Evolutionary conservation across 306 rosid species (phyloP).

Genomic region (Fragaria vesca): DNA sequence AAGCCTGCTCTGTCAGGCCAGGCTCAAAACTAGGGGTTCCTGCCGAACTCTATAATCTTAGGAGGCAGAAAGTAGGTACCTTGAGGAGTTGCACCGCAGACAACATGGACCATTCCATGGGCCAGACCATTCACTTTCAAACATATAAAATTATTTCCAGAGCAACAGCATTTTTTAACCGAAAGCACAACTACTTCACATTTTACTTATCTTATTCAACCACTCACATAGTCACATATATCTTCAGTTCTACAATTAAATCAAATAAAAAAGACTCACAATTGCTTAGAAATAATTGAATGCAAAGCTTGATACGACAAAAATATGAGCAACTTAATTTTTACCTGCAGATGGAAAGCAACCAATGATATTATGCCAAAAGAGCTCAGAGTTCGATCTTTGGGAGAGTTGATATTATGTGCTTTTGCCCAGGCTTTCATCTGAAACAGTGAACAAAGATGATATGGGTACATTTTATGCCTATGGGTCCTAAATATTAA

Average conservation of each 20-base stretch:
- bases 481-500: not conserved
- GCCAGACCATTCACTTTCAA: not conserved
- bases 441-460: slow-evolving; percentile 5
- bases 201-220: not conserved
- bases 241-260: not conserved
- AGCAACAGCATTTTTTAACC: not conserved
- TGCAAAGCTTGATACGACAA: not conserved
- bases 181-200: not conserved
- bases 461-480: not conserved
- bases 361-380: slow-evolving; percentile 15
- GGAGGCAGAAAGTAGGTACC: not conserved
- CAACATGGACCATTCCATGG: not conserved
- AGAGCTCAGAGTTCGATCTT: slow-evolving; percentile 18
- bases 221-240: not conserved
- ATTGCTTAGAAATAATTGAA: no score
- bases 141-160: not conserved
- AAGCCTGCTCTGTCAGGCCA: not conserved
- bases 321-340: not conserved
- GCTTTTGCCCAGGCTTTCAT: slow-evolving; percentile 22
- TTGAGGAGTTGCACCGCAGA: not conserved
- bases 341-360: slow-evolving; percentile 16
- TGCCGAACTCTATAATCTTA: not conserved
- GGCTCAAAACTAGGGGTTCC: not conserved
- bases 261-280: not conserved
- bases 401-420: slow-evolving; percentile 14